Percentiles rank a stretch among this genome's conserved stretches.
phyloP scores from a whole-genome alignment of 2,329 filamentous ascomycete species.

The Trichoderma polysporum region DNA sequence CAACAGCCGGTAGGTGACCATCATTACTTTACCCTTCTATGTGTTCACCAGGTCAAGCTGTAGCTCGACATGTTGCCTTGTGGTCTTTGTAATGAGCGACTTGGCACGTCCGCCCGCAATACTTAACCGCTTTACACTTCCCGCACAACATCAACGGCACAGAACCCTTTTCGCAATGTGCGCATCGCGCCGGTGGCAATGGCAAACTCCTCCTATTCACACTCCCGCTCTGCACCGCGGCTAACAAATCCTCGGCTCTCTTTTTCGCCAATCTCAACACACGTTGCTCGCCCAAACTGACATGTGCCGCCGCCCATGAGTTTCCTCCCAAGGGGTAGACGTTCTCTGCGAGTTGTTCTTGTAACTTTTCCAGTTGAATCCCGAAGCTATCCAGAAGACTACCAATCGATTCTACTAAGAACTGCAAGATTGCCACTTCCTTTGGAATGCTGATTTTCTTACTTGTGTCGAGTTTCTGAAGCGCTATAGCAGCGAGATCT shows the following conservation, averaged over 20 bases:
- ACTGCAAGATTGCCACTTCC: slow-evolving; percentile 34
- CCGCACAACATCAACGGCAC: slow-evolving; percentile 22
- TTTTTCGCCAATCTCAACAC: slow-evolving; percentile 35
- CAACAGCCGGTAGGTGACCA: no score
- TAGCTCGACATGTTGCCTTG: slow-evolving; percentile 19
- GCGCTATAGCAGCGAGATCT: slow-evolving; percentile 29
- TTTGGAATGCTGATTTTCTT: slow-evolving; percentile 34
- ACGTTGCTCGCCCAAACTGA: slow-evolving; percentile 33
- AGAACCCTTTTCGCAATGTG: slow-evolving; percentile 21
- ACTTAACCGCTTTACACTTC: slow-evolving; percentile 22
- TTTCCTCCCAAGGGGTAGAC: slow-evolving; percentile 35
- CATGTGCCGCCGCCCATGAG: slow-evolving; percentile 38
- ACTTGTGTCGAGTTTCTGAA: slow-evolving; percentile 26
- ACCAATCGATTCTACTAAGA: slow-evolving; percentile 34
- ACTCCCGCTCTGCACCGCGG: slow-evolving; percentile 3
- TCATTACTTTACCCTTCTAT: no score
- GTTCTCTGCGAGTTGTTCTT: slow-evolving; percentile 33
- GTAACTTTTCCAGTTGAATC: slow-evolving; percentile 33
- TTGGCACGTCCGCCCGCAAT: slow-evolving; percentile 22
- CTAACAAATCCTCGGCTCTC: slow-evolving; percentile 33
- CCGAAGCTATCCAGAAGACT: slow-evolving; percentile 33
- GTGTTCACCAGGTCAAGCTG: no score
- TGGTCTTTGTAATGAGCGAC: slow-evolving; percentile 24
- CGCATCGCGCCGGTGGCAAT: slow-evolving; percentile 7
- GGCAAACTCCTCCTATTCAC: background rate